Conservation (phyloP, 352 stramenopile genomes). For the Thalassiosira hispida region DNA sequence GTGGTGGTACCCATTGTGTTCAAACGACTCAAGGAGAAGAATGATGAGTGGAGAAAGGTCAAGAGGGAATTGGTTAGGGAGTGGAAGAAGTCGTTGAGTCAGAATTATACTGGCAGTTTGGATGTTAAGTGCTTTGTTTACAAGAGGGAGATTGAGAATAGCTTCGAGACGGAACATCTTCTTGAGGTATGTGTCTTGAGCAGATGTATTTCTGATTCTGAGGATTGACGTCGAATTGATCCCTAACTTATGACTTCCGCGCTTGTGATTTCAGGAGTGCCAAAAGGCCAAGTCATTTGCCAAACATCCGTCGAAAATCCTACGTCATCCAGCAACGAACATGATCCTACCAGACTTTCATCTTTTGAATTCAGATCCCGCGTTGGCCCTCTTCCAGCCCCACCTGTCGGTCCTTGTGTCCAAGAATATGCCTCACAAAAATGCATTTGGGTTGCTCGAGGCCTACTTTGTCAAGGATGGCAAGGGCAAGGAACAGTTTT, state of each 20-base stretch:
- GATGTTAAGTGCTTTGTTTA: constrained; percentile 71
- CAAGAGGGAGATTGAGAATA: constrained; percentile 71
- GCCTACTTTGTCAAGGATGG: constrained; percentile 31
- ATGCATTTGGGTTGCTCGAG: constrained; percentile 64
- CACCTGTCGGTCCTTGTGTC: constrained; percentile 62
- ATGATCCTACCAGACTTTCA: constrained; percentile 59
- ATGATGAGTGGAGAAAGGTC: constrained; percentile 93
- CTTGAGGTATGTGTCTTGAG: constrained; percentile 60
- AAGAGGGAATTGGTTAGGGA: constrained; percentile 69
- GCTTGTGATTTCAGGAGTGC: constrained; percentile 76
- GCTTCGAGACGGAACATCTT: constrained; percentile 55
- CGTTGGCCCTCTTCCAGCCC: constrained; percentile 68
- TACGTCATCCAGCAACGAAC: constrained; percentile 42
- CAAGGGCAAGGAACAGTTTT: constrained; percentile 52
- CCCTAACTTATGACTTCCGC: too few species aligned
- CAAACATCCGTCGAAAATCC: constrained; percentile 64
- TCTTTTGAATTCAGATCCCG: constrained; percentile 51
- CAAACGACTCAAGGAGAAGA: constrained; percentile 98
- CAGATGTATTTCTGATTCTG: too few species aligned
- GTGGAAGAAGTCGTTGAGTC: constrained; percentile 65
- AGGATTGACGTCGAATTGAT: too few species aligned
- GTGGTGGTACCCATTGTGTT: constrained; percentile 97
- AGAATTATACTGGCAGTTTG: constrained; percentile 74
- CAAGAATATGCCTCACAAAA: constrained; percentile 62
- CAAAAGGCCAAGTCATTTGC: constrained; percentile 61